A percentile compares a stretch with the other conserved stretches of the same genome.
Evolutionary conservation across 148 eudicot species (phyloP).

Genomic region (Spergularia bocconei): DNA sequence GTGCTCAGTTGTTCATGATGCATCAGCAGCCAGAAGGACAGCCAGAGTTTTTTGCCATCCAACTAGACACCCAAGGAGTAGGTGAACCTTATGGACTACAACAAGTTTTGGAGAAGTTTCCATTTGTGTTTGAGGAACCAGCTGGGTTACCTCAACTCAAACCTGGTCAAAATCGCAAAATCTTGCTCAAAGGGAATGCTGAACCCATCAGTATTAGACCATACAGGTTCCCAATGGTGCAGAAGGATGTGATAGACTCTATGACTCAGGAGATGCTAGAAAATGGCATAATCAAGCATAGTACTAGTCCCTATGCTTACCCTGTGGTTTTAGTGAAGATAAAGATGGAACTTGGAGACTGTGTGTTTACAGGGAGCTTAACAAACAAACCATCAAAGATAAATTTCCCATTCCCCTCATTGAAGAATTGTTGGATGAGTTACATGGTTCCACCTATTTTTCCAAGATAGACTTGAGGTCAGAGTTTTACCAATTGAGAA

Average conservation of each 20-base stretch:
- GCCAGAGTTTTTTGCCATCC: too few species aligned
- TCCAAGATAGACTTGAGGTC: background rate
- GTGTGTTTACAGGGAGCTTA: background rate
- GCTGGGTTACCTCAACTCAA: background rate
- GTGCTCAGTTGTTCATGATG: too few species aligned
- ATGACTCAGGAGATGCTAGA: background rate
- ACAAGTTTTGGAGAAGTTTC: too few species aligned
- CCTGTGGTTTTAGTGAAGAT: background rate
- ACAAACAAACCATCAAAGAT: background rate
- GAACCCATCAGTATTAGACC: background rate
- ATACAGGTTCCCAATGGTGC: background rate
- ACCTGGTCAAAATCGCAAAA: background rate
- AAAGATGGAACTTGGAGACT: background rate
- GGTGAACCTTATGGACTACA: too few species aligned
- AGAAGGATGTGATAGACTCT: background rate
- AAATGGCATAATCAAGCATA: background rate
- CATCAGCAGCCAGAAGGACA: too few species aligned
- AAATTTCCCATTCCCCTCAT: background rate
- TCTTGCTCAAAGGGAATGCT: background rate
- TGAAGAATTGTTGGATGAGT: conserved; percentile 12
- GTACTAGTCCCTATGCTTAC: background rate
- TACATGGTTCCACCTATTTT: background rate
- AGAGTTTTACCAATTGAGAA: background rate
- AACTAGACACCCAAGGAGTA: too few species aligned
- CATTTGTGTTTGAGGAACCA: background rate